Percentiles rank a stretch among this genome's conserved stretches.
These are phyloP conservation scores for Phytophthora pluvialis DNA, from an alignment of 352 stramenopile species.

Conservation along the genomic window DNA sequence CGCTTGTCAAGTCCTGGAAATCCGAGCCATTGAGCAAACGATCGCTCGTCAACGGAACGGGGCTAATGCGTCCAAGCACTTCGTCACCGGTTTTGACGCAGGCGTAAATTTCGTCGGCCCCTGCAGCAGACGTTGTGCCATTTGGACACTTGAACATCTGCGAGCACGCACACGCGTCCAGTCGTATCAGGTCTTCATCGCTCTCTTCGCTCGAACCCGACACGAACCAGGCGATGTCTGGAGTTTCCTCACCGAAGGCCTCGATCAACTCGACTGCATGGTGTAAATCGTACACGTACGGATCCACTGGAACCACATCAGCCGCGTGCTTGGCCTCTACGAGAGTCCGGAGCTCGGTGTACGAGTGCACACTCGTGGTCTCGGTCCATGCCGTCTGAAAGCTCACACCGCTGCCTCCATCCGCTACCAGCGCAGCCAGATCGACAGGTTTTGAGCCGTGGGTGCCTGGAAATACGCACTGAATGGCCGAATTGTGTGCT, in stretches of 20 bases:
- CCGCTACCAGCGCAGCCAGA: slow-evolving; percentile 35
- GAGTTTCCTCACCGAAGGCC: slow-evolving; percentile 84
- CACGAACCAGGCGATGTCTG: slow-evolving; percentile 77
- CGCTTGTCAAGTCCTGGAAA: slow-evolving; percentile 80
- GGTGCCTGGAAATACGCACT: slow-evolving; percentile 61
- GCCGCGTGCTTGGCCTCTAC: slow-evolving; percentile 52
- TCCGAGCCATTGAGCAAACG: slow-evolving; percentile 67
- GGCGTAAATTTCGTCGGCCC: slow-evolving; percentile 81
- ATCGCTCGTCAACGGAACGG: slow-evolving; percentile 68
- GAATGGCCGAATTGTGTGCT: slow-evolving; percentile 52
- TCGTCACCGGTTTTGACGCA: slow-evolving; percentile 92
- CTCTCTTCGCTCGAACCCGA: slow-evolving; percentile 28
- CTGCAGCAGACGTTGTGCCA: slow-evolving; percentile 79
- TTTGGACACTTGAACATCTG: slow-evolving; percentile 95
- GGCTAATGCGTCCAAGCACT: slow-evolving; percentile 87
- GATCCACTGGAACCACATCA: slow-evolving; percentile 82
- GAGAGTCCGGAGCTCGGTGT: slow-evolving; percentile 68
- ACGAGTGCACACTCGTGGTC: slow-evolving; percentile 68
- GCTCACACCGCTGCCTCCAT: slow-evolving; percentile 40
- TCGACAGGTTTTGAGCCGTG: slow-evolving; percentile 29
- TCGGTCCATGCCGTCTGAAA: slow-evolving; percentile 81
- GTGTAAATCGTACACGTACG: slow-evolving; percentile 93
- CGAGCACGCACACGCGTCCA: slow-evolving; percentile 95
- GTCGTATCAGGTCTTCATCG: slow-evolving; percentile 54
- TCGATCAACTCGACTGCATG: slow-evolving; percentile 88